Base-by-base conservation (phyloP, 345 rosid species). In the Populus pruinosa region DNA sequence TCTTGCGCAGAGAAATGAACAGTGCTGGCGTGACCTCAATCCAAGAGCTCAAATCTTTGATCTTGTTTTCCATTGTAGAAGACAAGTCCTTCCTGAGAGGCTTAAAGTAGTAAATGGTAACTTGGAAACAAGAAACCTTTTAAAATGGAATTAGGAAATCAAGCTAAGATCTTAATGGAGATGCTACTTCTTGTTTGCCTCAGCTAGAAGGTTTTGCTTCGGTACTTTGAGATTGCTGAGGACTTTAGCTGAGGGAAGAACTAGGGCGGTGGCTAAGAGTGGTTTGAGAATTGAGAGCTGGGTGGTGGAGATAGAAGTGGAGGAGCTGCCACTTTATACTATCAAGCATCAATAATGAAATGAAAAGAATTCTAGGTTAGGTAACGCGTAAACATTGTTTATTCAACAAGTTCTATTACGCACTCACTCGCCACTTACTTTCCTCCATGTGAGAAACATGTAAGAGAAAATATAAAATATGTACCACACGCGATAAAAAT, bases 1-100 rank as follows among this genome's bases (percentile, higher is more conserved):
- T 62, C 74, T 69, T 85, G 65, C n/a, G 73, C 12, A 69, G 61
- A n/a, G 80, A 78, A 49, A 85, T 31, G 59, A 87, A n/a, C 21
- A 77, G 82, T 7, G 86, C 76, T 0, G 87, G 89, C 16, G 84
- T 87, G 8, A 85, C 82, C 69, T 87, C 90, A 66, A 69, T 53
- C 87, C 87, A 86, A 41, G 70, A 76, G 49, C 79, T 69, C 84
- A 79, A 56, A 69, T 35, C 56, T 53, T 72, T 68, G 13, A 13
- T 74, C 62, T 67, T 71, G 80, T 83, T 83, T 17, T 59, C 86
- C 88, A 82, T 86, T 33, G 20, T 20, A 38, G 44, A 3, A 55
- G 47, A 69, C 47, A 43, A 5, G 20, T 25, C 18, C 50, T 33
- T 20, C 43, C 50, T 21, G 4, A n/a, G 0, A 8, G 41, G 14